Base-by-base conservation (phyloP, 176 grass and related monocot species). In the Metroxylon sagu region DNA sequence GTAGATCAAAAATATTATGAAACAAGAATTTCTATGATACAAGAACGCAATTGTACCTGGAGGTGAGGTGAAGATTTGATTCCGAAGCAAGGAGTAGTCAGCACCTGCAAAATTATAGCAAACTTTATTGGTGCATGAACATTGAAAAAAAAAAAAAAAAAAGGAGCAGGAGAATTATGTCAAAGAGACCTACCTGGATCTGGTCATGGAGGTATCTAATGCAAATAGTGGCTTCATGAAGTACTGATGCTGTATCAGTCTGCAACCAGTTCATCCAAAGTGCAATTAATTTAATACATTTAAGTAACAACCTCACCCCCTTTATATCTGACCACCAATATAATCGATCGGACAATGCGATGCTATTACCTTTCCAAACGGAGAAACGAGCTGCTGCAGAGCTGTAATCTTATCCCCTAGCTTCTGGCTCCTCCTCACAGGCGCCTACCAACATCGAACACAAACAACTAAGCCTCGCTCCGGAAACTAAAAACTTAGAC, bases 301-400 rank as follows among this genome's bases (percentile, higher is more conserved):
- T 43, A 43, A 43, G 35, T 10, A 43, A 10, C 35, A 6, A 43
- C 8, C 7, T 43, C 35, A 1, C 35, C 8, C 35, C 7, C 8
- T 14, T 12, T 43, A 23, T 43, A 12, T 43, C 1, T 29, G 3
- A 1, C 12, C 7, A 39, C 35, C 35, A 10, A 39, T 39, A 12
- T 12, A 39, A 39, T 39, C 35, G 12, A 39, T n/a, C n/a, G n/a
- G n/a, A 39, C 7, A 39, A 10, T 14, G 12, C 35, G 10, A 14
- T 43, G 8, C 8, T 43, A 19, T 66, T 49, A 79, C 88, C 88
- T 87, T 92, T 23, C 88, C 88, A 35, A 83, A 92, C 1, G 88
- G 88, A 59, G 83, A 92, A 71, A 92, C 82, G 21, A 92, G 65
- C 56, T 85, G 83, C 79, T 92, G 83, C n/a, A 92, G 80, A 16